Evolutionary conservation across 2,329 filamentous ascomycete genomes (phyloP).

Genomic region (Nemania bipapillata): DNA sequence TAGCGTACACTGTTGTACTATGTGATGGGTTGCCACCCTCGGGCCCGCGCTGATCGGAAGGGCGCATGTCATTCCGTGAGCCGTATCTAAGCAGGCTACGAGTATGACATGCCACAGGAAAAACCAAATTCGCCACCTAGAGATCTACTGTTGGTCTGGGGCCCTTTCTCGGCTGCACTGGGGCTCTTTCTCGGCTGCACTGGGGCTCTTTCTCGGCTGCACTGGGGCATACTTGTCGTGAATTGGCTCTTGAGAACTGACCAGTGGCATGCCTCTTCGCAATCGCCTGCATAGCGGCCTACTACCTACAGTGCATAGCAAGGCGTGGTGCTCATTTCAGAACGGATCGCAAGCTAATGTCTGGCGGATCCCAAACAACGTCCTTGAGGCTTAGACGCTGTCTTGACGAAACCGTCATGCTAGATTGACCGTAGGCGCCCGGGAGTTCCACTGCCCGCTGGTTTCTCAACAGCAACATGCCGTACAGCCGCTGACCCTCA

Average conservation of each 20-base stretch:
- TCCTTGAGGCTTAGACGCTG: conserved; percentile 50
- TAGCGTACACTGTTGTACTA: conserved; percentile 67
- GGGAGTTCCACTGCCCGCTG: conserved; percentile 40
- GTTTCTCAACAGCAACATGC: conserved; percentile 49
- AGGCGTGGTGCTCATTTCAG: conserved; percentile 44
- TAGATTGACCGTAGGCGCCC: conserved; percentile 22
- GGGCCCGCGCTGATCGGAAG: not conserved
- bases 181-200: no score
- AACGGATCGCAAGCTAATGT: conserved; percentile 44
- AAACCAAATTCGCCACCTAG: not conserved
- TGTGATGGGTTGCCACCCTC: conserved; percentile 58
- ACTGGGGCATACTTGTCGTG: not conserved
- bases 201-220: no score
- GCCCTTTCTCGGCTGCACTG: no score
- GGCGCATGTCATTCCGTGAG: not conserved
- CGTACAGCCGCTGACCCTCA: conserved; percentile 40
- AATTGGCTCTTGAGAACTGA: not conserved
- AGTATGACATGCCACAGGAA: no score
- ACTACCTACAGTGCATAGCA: no score
- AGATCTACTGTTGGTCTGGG: not conserved
- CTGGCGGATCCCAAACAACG: conserved; percentile 56
- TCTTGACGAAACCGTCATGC: conserved; percentile 45
- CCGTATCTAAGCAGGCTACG: not conserved
- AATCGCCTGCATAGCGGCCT: no score
- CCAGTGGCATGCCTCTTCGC: not conserved